phyloP scores from a whole-genome alignment of 495 filamentous ascomycete species.

The Rusavskia elegans region DNA sequence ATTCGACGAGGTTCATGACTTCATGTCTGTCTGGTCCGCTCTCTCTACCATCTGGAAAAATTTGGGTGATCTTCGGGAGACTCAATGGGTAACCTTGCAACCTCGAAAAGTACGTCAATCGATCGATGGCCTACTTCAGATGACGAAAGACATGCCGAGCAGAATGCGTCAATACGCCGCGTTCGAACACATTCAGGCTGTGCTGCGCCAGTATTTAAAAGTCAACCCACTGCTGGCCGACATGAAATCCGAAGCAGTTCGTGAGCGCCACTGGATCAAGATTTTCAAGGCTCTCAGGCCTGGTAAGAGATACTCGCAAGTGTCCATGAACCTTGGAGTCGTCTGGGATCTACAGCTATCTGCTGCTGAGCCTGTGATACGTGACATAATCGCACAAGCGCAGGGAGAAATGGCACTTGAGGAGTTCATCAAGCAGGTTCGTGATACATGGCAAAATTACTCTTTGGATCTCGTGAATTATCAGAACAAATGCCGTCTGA shows the following conservation, averaged over 20 bases:
- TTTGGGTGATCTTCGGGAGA: constrained; percentile 81
- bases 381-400: constrained; percentile 84
- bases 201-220: constrained; percentile 75
- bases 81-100: constrained; percentile 81
- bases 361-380: constrained; percentile 70
- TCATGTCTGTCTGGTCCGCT: constrained; percentile 93
- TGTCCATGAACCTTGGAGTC: constrained; percentile 88
- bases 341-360: constrained; percentile 94
- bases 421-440: constrained; percentile 92
- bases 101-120: constrained; percentile 78
- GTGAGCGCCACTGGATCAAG: constrained; percentile 91
- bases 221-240: constrained; percentile 77
- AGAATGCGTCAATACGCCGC: constrained; percentile 98
- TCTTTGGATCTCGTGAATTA: constrained; percentile 89
- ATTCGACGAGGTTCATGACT: constrained; percentile 94
- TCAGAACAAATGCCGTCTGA: constrained; percentile 92
- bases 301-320: constrained; percentile 72
- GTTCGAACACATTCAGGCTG: constrained; percentile 91
- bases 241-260: constrained; percentile 91
- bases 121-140: constrained; percentile 82
- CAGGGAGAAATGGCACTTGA: constrained; percentile 98
- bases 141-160: constrained; percentile 98
- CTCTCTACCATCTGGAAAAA: constrained; percentile 94
- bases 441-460: constrained; percentile 92
- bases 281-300: constrained; percentile 93